phyloP scores from a whole-genome alignment of 257 asterid genomes.

The Lavandula angustifolia region DNA sequence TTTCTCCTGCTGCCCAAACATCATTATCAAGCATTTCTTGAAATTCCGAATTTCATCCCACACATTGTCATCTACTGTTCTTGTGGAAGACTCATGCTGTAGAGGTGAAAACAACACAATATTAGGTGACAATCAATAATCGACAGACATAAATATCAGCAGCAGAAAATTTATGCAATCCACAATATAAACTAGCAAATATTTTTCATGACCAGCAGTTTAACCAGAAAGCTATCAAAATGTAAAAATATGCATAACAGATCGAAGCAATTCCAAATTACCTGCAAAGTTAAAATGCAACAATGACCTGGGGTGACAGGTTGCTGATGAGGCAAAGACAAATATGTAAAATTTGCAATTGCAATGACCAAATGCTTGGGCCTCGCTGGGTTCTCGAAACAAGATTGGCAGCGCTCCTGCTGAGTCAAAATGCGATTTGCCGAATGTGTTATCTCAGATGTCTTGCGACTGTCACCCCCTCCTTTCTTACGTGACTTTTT shows the following conservation, averaged over 20 bases:
- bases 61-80: conserved; percentile 80
- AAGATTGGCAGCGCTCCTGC: conserved; percentile 88
- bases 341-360: conserved; percentile 82
- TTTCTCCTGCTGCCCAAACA: conserved; percentile 83
- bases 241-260: neutral
- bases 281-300: conserved; percentile 89
- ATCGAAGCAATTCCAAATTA: conserved; percentile 28
- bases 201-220: neutral
- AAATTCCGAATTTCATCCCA: conserved; percentile 95
- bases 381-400: conserved; percentile 83
- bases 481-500: conserved; percentile 64
- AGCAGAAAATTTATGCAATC: conserved; percentile 16
- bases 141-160: neutral
- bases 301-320: conserved; percentile 86
- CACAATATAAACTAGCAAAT: neutral
- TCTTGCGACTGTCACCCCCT: conserved; percentile 42
- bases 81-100: conserved; percentile 90
- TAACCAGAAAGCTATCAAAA: neutral
- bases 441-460: conserved; percentile 50
- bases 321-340: conserved; percentile 75
- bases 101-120: conserved; percentile 23
- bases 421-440: conserved; percentile 70
- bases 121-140: conserved; percentile 5
- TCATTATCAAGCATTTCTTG: conserved; percentile 97
- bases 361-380: conserved; percentile 88